Base-by-base conservation (phyloP, 768 basidiomycete species). In the Solioccasus polychromus region DNA sequence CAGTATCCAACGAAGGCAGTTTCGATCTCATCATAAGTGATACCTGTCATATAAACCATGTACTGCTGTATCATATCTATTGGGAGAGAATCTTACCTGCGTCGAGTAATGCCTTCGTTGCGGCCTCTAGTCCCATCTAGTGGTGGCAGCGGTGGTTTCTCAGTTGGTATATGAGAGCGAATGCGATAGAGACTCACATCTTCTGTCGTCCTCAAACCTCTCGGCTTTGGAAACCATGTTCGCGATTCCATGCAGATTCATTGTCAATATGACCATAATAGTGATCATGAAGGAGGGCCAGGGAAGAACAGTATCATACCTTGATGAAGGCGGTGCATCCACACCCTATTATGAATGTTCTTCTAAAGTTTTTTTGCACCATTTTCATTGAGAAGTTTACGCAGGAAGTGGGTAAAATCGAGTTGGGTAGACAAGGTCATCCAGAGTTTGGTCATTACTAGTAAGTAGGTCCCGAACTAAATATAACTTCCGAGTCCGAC, bases 61-160 rank as follows among this genome's bases (percentile, higher is more conserved):
- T 36, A 15, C n/a, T 18, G 26, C 15, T 22, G 36, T 5, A 0
- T 12, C 14, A 30, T 30, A 10, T 19, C 20, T n/a, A 18, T 22
- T 15, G 6, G 25, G n/a, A 18, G 35, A 2, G 4, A 35, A 37
- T 17, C 67, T 39, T 40, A 82, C 85, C 86, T 52, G 90, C 89
- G 55, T 93, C 91, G 14, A 92, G 77, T 19, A 92, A 73, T 0
- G 91, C 90, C 56, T 93, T 92, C 1, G 88, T 89, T 1, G 86
- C 79, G 2, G 91, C 91, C 63, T 92, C 91, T 34, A 92, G 70
- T 5, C 88, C 89, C 85, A 92, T 90, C 85, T 89, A 41, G 18
- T 3, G 17, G 15, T 29, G 24, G 17, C 5, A 8, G 15, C 29
- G 24, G 17, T 3, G 8, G 29, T n/a, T 25, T 35, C 29, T 59